Percentiles rank a stretch among this genome's conserved stretches.
Conservation (phyloP, 495 filamentous ascomycete species). For the Glarea lozoyensis region DNA sequence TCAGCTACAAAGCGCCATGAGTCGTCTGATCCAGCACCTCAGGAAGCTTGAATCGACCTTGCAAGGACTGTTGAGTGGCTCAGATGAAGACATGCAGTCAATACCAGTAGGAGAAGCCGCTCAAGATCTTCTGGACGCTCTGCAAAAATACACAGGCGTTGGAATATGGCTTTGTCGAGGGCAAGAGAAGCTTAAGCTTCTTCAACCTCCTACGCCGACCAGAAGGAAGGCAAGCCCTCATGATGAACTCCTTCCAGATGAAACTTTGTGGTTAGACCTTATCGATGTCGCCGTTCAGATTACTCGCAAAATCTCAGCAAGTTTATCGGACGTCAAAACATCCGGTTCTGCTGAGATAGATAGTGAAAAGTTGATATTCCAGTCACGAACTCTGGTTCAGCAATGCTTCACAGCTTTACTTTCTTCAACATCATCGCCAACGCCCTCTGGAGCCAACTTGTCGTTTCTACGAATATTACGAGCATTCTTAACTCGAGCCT, state of each 20-base stretch:
- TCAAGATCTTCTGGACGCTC: slow-evolving; percentile 58
- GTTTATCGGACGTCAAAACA: slow-evolving; percentile 18
- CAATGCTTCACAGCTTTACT: slow-evolving; percentile 85
- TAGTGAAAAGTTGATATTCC: slow-evolving; percentile 47
- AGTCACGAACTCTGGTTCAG: slow-evolving; percentile 68
- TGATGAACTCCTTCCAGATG: slow-evolving; percentile 64
- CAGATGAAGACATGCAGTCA: slow-evolving; percentile 25
- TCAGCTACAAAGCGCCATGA: slow-evolving; percentile 73
- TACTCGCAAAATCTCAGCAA: slow-evolving; percentile 38
- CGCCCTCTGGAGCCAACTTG: slow-evolving; percentile 36
- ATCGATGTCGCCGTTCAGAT: slow-evolving; percentile 79
- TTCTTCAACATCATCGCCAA: slow-evolving; percentile 47
- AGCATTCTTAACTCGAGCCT: slow-evolving; percentile 80
- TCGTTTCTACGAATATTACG: slow-evolving; percentile 86
- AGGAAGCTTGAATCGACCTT: slow-evolving; percentile 70
- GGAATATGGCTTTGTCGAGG: slow-evolving; percentile 94
- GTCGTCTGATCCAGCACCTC: slow-evolving; percentile 70
- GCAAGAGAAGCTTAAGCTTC: slow-evolving; percentile 56
- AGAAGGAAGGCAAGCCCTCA: slow-evolving; percentile 31
- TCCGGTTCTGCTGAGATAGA: slow-evolving; percentile 27
- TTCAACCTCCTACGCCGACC: slow-evolving; percentile 14
- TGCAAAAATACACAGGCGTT: slow-evolving; percentile 83
- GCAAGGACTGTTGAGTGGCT: slow-evolving; percentile 57
- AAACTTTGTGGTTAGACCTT: slow-evolving; percentile 83
- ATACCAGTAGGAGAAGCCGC: slow-evolving; percentile 39